Conservation (phyloP, 108 stramenopile species). For the Cyclotella cryptica region DNA sequence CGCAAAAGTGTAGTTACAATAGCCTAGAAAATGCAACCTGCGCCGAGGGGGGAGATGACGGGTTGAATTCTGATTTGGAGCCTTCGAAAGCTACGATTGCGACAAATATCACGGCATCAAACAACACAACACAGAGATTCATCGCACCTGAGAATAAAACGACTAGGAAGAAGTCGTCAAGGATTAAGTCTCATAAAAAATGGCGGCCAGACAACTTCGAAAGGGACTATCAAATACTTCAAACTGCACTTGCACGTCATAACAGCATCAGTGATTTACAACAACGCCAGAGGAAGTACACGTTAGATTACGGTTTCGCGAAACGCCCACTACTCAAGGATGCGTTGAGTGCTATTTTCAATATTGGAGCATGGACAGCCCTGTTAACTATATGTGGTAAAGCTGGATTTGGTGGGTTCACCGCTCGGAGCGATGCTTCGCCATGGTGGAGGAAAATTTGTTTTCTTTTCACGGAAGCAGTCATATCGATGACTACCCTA, state of each 20-base stretch:
- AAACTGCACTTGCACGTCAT: conserved; percentile 36
- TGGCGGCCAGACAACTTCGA: conserved; percentile 51
- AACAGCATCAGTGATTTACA: conserved; percentile 37
- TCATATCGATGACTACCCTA: conserved; percentile 14
- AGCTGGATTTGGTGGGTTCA: conserved; percentile 11
- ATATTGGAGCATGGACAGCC: conserved; percentile 24
- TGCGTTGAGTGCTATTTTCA: conserved; percentile 12
- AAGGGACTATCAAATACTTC: conserved; percentile 36
- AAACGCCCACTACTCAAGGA: conserved; percentile 45
- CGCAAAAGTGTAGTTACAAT: not conserved
- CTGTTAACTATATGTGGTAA: conserved; percentile 26
- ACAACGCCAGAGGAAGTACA: conserved; percentile 43
- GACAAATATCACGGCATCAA: not conserved
- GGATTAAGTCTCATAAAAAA: conserved; percentile 5
- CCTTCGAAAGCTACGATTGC: not conserved
- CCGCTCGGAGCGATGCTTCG: not conserved
- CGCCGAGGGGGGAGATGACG: not conserved
- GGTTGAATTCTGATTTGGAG: not conserved
- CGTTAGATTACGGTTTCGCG: conserved; percentile 49
- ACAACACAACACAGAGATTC: no score
- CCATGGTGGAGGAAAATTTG: conserved; percentile 21
- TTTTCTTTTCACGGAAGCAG: conserved; percentile 8
- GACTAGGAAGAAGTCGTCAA: not conserved
- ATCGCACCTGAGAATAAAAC: not conserved
- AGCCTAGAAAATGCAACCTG: not conserved